Base-by-base conservation (phyloP, 805 yeast species). In the Cyberlindnera mycetangii region DNA sequence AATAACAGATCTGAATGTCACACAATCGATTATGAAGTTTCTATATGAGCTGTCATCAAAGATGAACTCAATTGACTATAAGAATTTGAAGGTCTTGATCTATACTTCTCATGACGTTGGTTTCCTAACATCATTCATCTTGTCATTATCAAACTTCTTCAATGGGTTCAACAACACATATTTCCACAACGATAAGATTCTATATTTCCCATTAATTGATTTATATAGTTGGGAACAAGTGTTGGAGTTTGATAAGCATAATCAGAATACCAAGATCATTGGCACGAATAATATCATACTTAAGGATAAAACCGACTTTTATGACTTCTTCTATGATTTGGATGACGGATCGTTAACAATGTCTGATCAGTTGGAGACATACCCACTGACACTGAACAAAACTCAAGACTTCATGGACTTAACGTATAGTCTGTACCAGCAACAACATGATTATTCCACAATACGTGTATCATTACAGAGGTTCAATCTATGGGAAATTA, bases 211-310 rank as follows among this genome's bases (percentile, higher is more conserved):
- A 2, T 72, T 79, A 24, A 66, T 81, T 33, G 89, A 83, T 50
- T 74, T 82, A 2, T 76, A 83, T 3, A 74, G 79, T 47, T 64
- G 81, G 35, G 81, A 78, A 47, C 48, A 64, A 56, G 41, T 70
- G 66, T 48, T 66, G 54, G 24, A 65, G 65, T 22, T 46, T 24
- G 47, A 51, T 11, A 36, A 50, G 10, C 45, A 42, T 12, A 39
- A 53, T 1, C 45, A 51, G 16, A 46, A 44, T 12, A 58, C 60
- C 20, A 78, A 68, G 52, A 64, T 84, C 38, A 74, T 85, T 2
- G 92, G 92, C 4, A 82, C 89, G 3, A 78, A 83, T 32, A 84
- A 84, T 56, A 76, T 83, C 14, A 74, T 81, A 32, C 76, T 84
- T 56, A 79, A 78, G 54, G 70, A 75, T 25, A 74, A 74, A 45